Evolutionary conservation across 164 flowering plant species (phyloP).

Genomic region (Kingdonia uniflora): DNA sequence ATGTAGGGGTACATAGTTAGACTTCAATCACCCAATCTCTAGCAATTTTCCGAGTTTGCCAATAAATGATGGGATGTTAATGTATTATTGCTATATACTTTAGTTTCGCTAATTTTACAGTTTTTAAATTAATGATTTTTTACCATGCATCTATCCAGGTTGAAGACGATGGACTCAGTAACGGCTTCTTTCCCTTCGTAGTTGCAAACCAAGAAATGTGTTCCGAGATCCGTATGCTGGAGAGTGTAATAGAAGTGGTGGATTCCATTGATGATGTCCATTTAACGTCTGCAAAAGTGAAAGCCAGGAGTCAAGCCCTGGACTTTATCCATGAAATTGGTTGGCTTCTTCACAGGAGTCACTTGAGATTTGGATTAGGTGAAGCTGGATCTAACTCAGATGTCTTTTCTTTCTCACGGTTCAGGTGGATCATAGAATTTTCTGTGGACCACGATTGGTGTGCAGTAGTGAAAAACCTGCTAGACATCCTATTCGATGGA

Average conservation of each 20-base stretch:
- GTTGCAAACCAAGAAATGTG: constrained; percentile 72
- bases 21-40: no score
- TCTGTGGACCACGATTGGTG: constrained; percentile 83
- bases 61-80: no score
- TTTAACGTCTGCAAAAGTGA: constrained; percentile 8
- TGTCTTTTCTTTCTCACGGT: constrained; percentile 41
- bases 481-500: constrained; percentile 45
- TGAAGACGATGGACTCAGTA: constrained; percentile 61
- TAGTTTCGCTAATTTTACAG: not conserved
- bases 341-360: constrained; percentile 71
- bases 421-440: constrained; percentile 66
- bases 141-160: constrained; percentile 30
- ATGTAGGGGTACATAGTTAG: no score
- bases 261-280: constrained; percentile 18
- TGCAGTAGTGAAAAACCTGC: constrained; percentile 71
- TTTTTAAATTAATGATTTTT: not conserved
- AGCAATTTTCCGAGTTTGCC: no score
- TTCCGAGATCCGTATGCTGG: constrained; percentile 62
- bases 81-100: not conserved
- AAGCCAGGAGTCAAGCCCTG: constrained; percentile 38
- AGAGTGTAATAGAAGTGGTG: constrained; percentile 34
- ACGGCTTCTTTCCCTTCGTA: constrained; percentile 77
- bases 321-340: constrained; percentile 79
- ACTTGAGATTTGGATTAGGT: constrained; percentile 28
- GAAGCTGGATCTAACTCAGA: constrained; percentile 18